Conservation (phyloP, 2,329 filamentous ascomycete genomes). For the Akanthomyces lecanii region DNA sequence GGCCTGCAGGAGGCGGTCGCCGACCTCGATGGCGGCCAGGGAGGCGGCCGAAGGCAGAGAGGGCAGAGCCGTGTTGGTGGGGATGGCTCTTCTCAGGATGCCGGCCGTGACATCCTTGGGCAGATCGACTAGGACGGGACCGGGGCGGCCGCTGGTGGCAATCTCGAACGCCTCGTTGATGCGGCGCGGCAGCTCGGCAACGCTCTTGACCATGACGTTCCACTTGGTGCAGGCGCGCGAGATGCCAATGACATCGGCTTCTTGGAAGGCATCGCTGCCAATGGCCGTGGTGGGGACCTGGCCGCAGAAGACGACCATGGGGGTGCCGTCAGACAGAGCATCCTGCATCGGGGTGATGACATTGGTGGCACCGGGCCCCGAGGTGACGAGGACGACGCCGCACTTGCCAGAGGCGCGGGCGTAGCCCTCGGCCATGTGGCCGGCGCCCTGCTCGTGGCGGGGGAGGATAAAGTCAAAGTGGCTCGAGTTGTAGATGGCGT, state of each 20-base stretch:
- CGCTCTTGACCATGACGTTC: conserved; percentile 97
- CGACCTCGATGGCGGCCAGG: conserved; percentile 70
- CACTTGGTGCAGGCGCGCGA: conserved; percentile 95
- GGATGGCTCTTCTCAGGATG: conserved; percentile 78
- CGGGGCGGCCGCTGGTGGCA: conserved; percentile 87
- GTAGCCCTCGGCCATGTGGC: conserved; percentile 98
- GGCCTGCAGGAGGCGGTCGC: conserved; percentile 64
- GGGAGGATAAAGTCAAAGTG: conserved; percentile 96
- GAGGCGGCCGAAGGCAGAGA: conserved; percentile 82
- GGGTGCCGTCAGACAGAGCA: conserved; percentile 90
- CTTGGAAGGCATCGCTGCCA: conserved; percentile 94
- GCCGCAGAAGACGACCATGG: conserved; percentile 91
- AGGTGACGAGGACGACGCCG: conserved; percentile 94
- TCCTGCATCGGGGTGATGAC: conserved; percentile 96
- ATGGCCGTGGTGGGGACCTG: conserved; percentile 89
- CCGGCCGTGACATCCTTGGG: conserved; percentile 94
- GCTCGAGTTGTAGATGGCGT: conserved; percentile 97
- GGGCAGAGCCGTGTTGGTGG: conserved; percentile 67
- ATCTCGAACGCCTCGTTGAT: conserved; percentile 99
- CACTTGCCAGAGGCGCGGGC: conserved; percentile 90
- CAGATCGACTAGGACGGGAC: conserved; percentile 90
- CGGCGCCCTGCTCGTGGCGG: conserved; percentile 93
- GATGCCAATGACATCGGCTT: conserved; percentile 91
- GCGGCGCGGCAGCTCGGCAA: conserved; percentile 84
- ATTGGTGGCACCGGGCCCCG: conserved; percentile 93